Evolutionary conservation across 2,329 filamentous ascomycete species (phyloP), one percentile per base, ranked within the genome.

Genomic region (Colletotrichum noveboracense): DNA sequence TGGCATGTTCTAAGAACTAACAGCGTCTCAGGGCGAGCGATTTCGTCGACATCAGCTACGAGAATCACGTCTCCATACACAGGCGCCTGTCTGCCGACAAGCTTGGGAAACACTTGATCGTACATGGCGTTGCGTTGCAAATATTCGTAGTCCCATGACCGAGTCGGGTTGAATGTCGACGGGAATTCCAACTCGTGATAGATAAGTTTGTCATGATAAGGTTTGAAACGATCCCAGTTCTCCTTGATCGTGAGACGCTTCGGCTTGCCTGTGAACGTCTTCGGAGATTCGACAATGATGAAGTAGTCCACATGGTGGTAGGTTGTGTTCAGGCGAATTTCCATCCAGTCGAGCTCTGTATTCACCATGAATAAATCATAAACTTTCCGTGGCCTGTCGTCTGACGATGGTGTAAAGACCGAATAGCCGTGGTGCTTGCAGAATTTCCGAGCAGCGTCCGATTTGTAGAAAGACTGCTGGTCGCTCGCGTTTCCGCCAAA

Each of bases 291-390:
- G 67, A 93, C 88, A 34, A 94, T 87, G 79, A 94, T 85, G 78
- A 93, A 94, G 82, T 92, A 93, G 83, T 94, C 92, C 76, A 94
- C 91, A 58, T 89, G 83, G 61, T 88, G 81, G 74, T 89, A 89
- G 10, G 92, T 87, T 2, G 89, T 89, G 79, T 91, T 87, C 5
- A 94, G 85, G 18, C 91, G 90, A 66, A 94, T 90, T 81, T 94
- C 92, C 62, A 94, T 86, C 87, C 90, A 92, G 83, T 93, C 92
- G 14, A 93, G 86, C 83, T 93, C 92, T 6, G 87, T 89, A 77
- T 91, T 92, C 78, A 93, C 83, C 86, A 93, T 89, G 80, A 92
- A 86, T 1, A 94, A 85, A 80, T 94, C 92, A 80, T 91, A 92
- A 30, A 92, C 84, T 79, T 90, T 91, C 55, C 90, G 86, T 60